These are phyloP conservation scores for Gaeumannomyces tritici DNA, from an alignment of 2,329 filamentous ascomycete species.

Conservation along the genomic window DNA sequence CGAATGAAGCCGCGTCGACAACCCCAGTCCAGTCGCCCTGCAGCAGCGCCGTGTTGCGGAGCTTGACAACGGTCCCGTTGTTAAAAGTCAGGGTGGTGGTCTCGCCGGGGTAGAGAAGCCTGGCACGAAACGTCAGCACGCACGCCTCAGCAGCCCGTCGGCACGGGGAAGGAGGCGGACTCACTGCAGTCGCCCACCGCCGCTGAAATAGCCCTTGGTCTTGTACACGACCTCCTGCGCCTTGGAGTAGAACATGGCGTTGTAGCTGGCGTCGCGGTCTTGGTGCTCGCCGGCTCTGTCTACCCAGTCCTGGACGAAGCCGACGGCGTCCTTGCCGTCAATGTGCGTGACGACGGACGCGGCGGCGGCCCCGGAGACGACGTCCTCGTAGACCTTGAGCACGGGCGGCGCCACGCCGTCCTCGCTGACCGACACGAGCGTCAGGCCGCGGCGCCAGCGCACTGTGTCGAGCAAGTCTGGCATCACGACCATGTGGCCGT, in stretches of 20 bases:
- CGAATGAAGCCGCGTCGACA: too few species aligned
- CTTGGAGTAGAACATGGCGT: conserved; percentile 24
- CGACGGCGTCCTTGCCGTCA: conserved; percentile 18
- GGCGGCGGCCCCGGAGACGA: conserved; percentile 8
- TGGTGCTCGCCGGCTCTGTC: conserved; percentile 22
- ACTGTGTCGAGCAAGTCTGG: conserved; percentile 28
- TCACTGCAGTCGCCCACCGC: conserved; percentile 16
- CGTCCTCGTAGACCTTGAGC: conserved; percentile 35
- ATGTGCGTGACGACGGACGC: conserved; percentile 15
- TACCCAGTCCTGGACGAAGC: conserved; percentile 29
- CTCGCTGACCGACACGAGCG: conserved; percentile 30
- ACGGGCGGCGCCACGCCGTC: conserved; percentile 22
- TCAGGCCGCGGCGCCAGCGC: conserved; percentile 22
- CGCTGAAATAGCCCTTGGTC: conserved; percentile 18
- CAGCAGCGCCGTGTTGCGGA: too few species aligned
- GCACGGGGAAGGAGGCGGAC: too few species aligned
- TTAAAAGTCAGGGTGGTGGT: conserved; percentile 24
- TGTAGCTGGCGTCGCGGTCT: conserved; percentile 23
- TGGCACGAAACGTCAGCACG: too few species aligned
- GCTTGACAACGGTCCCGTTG: conserved; percentile 17
- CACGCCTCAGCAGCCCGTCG: too few species aligned
- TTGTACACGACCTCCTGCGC: conserved; percentile 10
- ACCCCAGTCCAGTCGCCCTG: too few species aligned
- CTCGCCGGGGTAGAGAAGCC: conserved; percentile 14
- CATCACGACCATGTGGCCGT: conserved; percentile 30